Conservation (phyloP, 306 rosid species). For the Crotalaria pallida region DNA sequence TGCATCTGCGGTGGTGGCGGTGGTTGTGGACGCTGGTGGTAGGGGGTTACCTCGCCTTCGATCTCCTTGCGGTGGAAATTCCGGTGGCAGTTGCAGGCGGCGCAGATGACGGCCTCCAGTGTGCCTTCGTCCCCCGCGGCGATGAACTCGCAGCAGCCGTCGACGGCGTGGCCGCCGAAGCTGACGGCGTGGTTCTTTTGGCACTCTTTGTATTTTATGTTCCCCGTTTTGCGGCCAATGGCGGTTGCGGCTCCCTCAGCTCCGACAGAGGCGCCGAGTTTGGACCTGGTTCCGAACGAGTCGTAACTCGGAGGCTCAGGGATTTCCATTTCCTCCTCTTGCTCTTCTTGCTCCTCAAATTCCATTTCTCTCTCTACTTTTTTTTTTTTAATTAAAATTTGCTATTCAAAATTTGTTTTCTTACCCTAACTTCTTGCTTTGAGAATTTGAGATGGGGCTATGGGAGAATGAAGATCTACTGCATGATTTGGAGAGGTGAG, state of each 20-base stretch:
- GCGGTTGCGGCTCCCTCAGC: constrained; percentile 20
- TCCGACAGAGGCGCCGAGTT: background rate
- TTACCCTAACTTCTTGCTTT: background rate
- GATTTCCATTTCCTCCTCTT: constrained; percentile 54
- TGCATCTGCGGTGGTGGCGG: constrained; percentile 24
- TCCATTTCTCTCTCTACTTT: constrained; percentile 46
- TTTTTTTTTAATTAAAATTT: background rate
- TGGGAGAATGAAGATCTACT: constrained; percentile 21
- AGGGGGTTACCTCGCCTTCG: constrained; percentile 31
- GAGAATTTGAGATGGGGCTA: background rate
- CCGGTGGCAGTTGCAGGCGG: constrained; percentile 96
- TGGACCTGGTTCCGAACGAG: constrained; percentile 32
- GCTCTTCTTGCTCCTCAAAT: constrained; percentile 66
- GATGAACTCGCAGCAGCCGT: constrained; percentile 94
- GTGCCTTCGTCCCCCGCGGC: constrained; percentile 81
- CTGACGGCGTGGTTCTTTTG: constrained; percentile 80
- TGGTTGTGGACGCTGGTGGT: background rate
- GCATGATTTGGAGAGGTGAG: background rate
- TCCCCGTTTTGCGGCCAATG: constrained; percentile 23
- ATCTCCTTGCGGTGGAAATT: constrained; percentile 91
- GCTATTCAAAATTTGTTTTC: background rate
- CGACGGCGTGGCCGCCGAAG: constrained; percentile 83
- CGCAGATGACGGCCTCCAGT: constrained; percentile 81
- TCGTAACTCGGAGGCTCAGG: constrained; percentile 45
- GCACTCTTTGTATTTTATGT: constrained; percentile 65